Evolutionary conservation across 2,329 filamentous ascomycete species (phyloP).

Genomic region (Fonsecaea erecta): DNA sequence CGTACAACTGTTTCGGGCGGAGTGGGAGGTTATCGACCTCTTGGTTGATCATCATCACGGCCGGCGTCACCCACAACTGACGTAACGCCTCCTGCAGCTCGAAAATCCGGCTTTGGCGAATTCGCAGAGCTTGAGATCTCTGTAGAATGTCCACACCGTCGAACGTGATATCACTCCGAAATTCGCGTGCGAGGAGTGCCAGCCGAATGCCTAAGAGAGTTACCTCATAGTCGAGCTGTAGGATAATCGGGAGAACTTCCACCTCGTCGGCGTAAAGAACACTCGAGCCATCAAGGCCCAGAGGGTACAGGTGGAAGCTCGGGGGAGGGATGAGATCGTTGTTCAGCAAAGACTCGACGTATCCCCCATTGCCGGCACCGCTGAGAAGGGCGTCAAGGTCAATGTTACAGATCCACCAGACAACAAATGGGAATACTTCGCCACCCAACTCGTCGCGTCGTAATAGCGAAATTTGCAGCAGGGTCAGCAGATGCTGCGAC

Average conservation of each 20-base stretch:
- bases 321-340: conserved; percentile 54
- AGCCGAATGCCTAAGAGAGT: conserved; percentile 52
- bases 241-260: conserved; percentile 47
- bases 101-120: conserved; percentile 43
- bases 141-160: conserved; percentile 28
- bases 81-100: conserved; percentile 46
- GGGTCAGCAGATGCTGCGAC: conserved; percentile 59
- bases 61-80: conserved; percentile 47
- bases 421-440: conserved; percentile 56
- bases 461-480: conserved; percentile 56
- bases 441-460: conserved; percentile 51
- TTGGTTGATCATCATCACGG: conserved; percentile 44
- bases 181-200: conserved; percentile 49
- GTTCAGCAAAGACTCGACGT: conserved; percentile 54
- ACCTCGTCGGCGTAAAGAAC: conserved; percentile 46
- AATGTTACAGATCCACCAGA: conserved; percentile 60
- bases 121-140: conserved; percentile 35
- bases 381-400: conserved; percentile 62
- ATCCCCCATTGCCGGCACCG: conserved; percentile 57
- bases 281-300: conserved; percentile 43
- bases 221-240: conserved; percentile 53
- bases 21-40: conserved; percentile 45
- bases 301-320: conserved; percentile 45
- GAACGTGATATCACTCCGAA: conserved; percentile 45
- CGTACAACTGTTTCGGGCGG: conserved; percentile 46